These are phyloP conservation scores for Suillus occidentalis DNA, from an alignment of 768 basidiomycete species.

Conservation along the genomic window DNA sequence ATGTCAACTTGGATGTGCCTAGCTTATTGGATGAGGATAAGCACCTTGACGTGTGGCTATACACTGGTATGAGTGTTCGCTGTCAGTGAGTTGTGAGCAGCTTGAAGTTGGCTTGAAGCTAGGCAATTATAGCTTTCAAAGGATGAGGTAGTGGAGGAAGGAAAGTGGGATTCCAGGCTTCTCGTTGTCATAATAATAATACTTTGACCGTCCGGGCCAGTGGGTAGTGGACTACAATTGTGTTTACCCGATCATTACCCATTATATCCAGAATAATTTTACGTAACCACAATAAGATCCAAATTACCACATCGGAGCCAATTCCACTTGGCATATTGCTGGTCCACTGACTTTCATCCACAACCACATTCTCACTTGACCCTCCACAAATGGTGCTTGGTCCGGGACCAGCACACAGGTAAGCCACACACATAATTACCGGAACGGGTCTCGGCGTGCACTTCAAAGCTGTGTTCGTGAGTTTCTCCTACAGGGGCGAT, in stretches of 20 bases:
- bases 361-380: background rate
- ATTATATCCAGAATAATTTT: slow-evolving; percentile 18
- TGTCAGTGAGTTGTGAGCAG: background rate
- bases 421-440: background rate
- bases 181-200: slow-evolving; percentile 6
- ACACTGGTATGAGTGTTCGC: background rate
- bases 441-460: background rate
- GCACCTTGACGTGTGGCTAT: slow-evolving; percentile 13
- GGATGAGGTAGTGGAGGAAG: slow-evolving; percentile 2
- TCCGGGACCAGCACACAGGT: background rate
- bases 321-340: background rate
- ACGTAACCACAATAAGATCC: slow-evolving; percentile 26
- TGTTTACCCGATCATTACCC: slow-evolving; percentile 16
- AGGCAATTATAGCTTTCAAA: background rate
- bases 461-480: background rate
- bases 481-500: too few relatives aligned
- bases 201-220: background rate
- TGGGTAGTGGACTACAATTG: slow-evolving; percentile 19
- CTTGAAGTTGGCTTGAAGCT: background rate
- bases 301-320: slow-evolving; percentile 1
- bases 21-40: slow-evolving; percentile 10
- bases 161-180: slow-evolving; percentile 8
- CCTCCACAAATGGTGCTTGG: background rate
- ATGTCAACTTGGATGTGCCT: slow-evolving; percentile 7
- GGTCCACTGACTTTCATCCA: background rate